phyloP scores from a whole-genome alignment of 306 rosid genomes.

The Cyamopsis tetragonoloba region DNA sequence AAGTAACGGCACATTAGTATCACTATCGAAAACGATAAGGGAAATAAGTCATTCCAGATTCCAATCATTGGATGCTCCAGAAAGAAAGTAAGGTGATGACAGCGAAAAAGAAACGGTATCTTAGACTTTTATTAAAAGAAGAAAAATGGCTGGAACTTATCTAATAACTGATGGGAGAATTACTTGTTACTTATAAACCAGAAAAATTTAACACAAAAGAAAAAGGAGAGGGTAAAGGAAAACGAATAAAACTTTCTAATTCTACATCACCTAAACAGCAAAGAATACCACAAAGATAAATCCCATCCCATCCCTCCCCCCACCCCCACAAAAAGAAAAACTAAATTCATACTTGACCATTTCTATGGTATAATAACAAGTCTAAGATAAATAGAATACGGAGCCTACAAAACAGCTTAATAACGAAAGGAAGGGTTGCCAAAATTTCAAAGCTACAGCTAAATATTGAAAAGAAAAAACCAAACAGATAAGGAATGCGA shows the following conservation, averaged over 20 bases:
- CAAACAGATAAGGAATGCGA: constrained; percentile 11
- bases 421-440: not conserved
- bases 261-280: constrained; percentile 16
- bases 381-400: not conserved
- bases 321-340: not conserved
- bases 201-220: not conserved
- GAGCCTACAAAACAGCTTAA: not conserved
- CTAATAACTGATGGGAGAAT: constrained; percentile 12
- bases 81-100: constrained; percentile 28
- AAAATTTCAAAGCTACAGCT: not conserved
- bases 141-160: constrained; percentile 24
- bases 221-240: no score
- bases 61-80: constrained; percentile 31
- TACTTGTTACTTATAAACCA: constrained; percentile 17
- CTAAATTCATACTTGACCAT: not conserved
- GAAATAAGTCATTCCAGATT: constrained; percentile 38
- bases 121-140: constrained; percentile 27
- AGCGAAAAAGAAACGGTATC: constrained; percentile 37
- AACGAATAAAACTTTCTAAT: not conserved
- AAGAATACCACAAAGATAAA: not conserved
- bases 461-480: not conserved
- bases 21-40: constrained; percentile 31
- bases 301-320: not conserved
- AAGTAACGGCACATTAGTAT: constrained; percentile 31
- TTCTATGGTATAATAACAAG: not conserved